These are phyloP conservation scores for Discostella stelligeroides DNA, from an alignment of 108 stramenopile genomes.

Conservation along the genomic window DNA sequence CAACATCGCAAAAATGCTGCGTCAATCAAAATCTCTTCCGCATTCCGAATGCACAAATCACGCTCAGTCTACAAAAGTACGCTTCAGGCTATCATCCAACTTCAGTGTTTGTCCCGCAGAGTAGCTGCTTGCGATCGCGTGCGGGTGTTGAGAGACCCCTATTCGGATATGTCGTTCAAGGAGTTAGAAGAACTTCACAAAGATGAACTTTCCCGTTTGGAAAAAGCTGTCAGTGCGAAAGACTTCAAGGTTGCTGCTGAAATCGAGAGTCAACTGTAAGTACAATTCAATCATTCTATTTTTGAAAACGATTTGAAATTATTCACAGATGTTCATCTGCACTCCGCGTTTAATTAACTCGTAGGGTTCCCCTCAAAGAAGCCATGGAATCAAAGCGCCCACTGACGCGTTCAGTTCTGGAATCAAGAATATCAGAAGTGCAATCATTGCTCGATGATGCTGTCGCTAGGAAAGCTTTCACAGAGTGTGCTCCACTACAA, in stretches of 20 bases:
- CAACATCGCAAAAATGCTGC: slow-evolving; percentile 50
- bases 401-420: slow-evolving; percentile 71
- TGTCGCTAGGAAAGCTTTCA: slow-evolving; percentile 66
- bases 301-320: slow-evolving; percentile 10
- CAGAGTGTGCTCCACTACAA: slow-evolving; percentile 78
- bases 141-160: slow-evolving; percentile 72
- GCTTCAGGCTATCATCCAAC: slow-evolving; percentile 23
- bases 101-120: slow-evolving; percentile 69
- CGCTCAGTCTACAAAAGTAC: slow-evolving; percentile 31
- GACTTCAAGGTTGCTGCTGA: slow-evolving; percentile 74
- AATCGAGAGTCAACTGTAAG: slow-evolving; percentile 68
- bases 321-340: not conserved
- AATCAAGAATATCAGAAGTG: slow-evolving; percentile 63
- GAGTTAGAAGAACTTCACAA: slow-evolving; percentile 66
- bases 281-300: not conserved
- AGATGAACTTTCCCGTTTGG: slow-evolving; percentile 51
- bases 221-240: slow-evolving; percentile 69
- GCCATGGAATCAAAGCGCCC: slow-evolving; percentile 75
- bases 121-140: slow-evolving; percentile 47
- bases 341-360: slow-evolving; percentile 3
- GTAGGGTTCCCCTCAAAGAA: slow-evolving; percentile 55
- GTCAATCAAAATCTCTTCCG: slow-evolving; percentile 56
- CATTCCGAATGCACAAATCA: slow-evolving; percentile 51
- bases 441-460: slow-evolving; percentile 68
- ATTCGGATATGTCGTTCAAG: slow-evolving; percentile 65